phyloP scores from a whole-genome alignment of 2,329 filamentous ascomycete species.

The Fusarium paranaense region DNA sequence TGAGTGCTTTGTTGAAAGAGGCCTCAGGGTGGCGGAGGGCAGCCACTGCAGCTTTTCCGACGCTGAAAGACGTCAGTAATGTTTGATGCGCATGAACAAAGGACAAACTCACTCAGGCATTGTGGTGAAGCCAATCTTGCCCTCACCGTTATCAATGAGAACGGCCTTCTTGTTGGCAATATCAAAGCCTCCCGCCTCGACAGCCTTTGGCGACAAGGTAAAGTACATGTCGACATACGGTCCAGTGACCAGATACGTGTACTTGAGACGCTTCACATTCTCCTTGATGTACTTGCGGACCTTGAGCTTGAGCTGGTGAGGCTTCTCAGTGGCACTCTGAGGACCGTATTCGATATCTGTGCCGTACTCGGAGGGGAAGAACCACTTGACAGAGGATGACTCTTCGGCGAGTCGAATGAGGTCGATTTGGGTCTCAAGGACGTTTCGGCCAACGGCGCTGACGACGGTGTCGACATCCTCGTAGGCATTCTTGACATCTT shows the following conservation, averaged over 20 bases:
- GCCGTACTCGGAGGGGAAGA: conserved; percentile 76
- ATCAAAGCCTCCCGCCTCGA: conserved; percentile 68
- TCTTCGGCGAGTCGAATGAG: conserved; percentile 71
- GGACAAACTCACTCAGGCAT: conserved; percentile 72
- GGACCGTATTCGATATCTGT: conserved; percentile 73
- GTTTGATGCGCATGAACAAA: background rate
- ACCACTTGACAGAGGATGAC: conserved; percentile 66
- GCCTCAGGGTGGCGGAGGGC: conserved; percentile 68
- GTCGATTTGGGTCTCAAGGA: conserved; percentile 69
- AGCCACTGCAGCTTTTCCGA: conserved; percentile 74
- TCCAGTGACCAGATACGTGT: conserved; percentile 77
- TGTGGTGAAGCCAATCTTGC: conserved; percentile 74
- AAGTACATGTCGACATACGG: conserved; percentile 76
- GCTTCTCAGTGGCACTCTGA: conserved; percentile 68
- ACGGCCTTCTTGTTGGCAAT: conserved; percentile 66
- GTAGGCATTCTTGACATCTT: conserved; percentile 68
- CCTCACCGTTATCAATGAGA: conserved; percentile 71
- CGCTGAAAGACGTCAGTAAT: conserved; percentile 54
- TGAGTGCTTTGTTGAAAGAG: conserved; percentile 67
- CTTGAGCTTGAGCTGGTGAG: conserved; percentile 77
- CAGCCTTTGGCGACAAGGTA: conserved; percentile 44
- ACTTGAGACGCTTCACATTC: conserved; percentile 63
- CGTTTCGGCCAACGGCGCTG: conserved; percentile 72
- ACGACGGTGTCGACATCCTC: conserved; percentile 73
- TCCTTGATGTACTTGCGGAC: conserved; percentile 71